Evolutionary conservation across 2,329 filamentous ascomycete genomes (phyloP).

Genomic region (Colletotrichum sp.): DNA sequence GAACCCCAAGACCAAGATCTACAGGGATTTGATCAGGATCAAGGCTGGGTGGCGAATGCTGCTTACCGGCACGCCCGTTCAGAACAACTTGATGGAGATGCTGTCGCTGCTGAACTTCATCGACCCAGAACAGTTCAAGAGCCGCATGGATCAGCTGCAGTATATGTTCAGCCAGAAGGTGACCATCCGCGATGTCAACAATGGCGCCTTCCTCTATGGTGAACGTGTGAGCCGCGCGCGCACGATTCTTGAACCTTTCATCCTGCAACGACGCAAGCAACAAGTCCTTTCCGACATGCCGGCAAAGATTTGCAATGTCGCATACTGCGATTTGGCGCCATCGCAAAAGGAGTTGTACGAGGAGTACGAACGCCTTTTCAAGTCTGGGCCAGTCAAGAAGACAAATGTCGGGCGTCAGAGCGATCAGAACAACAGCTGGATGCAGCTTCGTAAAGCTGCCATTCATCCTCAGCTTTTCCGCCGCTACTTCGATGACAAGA

Average conservation of each 20-base stretch:
- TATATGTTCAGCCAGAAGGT: slow-evolving; percentile 93
- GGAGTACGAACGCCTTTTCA: slow-evolving; percentile 66
- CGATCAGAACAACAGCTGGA: slow-evolving; percentile 75
- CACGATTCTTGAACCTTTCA: slow-evolving; percentile 93
- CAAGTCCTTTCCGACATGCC: slow-evolving; percentile 89
- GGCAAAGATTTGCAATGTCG: slow-evolving; percentile 76
- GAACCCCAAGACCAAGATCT: slow-evolving; percentile 83
- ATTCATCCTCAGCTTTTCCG: slow-evolving; percentile 91
- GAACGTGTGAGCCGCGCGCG: slow-evolving; percentile 87
- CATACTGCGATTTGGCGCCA: slow-evolving; percentile 80
- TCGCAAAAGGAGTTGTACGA: slow-evolving; percentile 78
- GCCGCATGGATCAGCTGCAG: slow-evolving; percentile 78
- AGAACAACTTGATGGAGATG: slow-evolving; percentile 94
- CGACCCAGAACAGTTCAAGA: slow-evolving; percentile 81
- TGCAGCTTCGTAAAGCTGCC: slow-evolving; percentile 90
- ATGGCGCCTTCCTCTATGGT: slow-evolving; percentile 83
- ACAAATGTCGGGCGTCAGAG: slow-evolving; percentile 54
- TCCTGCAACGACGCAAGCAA: slow-evolving; percentile 90
- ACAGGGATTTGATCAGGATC: slow-evolving; percentile 79
- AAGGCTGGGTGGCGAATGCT: slow-evolving; percentile 83
- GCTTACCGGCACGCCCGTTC: slow-evolving; percentile 87
- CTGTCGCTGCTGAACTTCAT: slow-evolving; percentile 93
- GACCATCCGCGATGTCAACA: slow-evolving; percentile 77
- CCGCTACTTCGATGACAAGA: slow-evolving; percentile 76
- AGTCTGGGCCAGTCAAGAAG: slow-evolving; percentile 60